These are phyloP conservation scores for Salvia rosmarinus DNA, from an alignment of 257 asterid species.

Conservation along the genomic window DNA sequence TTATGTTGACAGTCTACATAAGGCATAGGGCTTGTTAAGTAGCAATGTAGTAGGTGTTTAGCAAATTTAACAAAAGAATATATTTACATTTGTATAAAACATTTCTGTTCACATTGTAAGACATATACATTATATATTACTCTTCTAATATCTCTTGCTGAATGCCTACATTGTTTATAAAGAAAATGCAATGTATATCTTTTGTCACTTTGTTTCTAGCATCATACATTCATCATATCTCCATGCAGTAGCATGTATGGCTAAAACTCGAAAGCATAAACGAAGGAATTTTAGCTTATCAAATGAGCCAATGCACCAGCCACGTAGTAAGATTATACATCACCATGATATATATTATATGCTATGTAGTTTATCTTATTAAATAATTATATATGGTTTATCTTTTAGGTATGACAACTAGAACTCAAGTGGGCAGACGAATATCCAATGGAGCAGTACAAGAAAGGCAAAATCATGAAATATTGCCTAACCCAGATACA, in stretches of 20 bases:
- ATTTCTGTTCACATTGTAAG: too few species aligned
- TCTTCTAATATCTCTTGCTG: too few species aligned
- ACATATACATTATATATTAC: too few species aligned
- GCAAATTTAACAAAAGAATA: too few species aligned
- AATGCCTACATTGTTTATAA: too few species aligned
- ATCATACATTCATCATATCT: too few species aligned
- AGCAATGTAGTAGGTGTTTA: too few species aligned
- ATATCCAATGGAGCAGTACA: neutral
- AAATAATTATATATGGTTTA: neutral
- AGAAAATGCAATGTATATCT: too few species aligned
- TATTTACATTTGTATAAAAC: too few species aligned
- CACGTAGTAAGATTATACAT: conserved; percentile 1
- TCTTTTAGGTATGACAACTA: neutral
- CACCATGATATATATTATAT: neutral
- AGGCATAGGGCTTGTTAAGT: too few species aligned
- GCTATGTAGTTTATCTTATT: neutral
- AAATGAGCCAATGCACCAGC: neutral
- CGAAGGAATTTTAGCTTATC: neutral
- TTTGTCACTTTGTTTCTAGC: too few species aligned
- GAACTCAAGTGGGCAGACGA: conserved; percentile 8
- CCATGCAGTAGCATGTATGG: neutral
- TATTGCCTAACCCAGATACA: neutral
- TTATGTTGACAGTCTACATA: too few species aligned
- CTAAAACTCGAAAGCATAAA: conserved; percentile 6
- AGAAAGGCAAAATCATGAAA: neutral